Evolutionary conservation across 495 filamentous ascomycete species (phyloP), one percentile per base, ranked within the genome.

Genomic region (Penicillium pulvis): DNA sequence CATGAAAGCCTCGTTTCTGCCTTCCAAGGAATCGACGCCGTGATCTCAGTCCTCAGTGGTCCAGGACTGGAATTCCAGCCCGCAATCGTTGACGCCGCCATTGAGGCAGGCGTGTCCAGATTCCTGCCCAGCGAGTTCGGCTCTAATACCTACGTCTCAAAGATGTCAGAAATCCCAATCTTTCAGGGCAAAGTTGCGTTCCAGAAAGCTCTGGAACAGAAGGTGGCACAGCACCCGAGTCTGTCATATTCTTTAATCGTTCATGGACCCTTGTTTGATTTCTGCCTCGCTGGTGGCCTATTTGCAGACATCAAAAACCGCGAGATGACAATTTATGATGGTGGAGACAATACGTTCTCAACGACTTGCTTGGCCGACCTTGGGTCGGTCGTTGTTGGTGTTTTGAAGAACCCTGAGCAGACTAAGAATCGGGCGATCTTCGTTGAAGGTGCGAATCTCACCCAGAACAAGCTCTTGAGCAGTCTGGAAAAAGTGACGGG

Each of bases 121-220:
- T 82, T 84, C 58, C 72, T 85, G 26, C 82, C 82, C 14, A 75
- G 74, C 6, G 82, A 85, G 44, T 86, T 76, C 8, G 23, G 41
- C 17, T 26, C 28, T 1, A 47, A 58, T 44, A 41, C 39, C 19
- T 36, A 33, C 24, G 47, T 52, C 17, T 49, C 41, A 24, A 12
- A 20, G 16, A 39, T 17, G 6, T 19, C 30, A 6, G 6, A 30
- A 24, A 24, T 58, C 20, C 56, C 56, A 14, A 39, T 58, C 30
- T 58, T 44, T 28, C 17, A 46, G 19, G 28, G 31, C 26, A 52
- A 52, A 28, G 19, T 52, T 20, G 19, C 41, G 16, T 46, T 47
- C 23, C 48, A 53, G n/a, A 44, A 47, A 19, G 20, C 31, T 16
- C 10, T 58, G 11, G 14, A 8, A 4, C 8, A 53, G 36, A 53